Base-by-base conservation (phyloP, 495 filamentous ascomycete genomes). In the Entonaema liquescens region DNA sequence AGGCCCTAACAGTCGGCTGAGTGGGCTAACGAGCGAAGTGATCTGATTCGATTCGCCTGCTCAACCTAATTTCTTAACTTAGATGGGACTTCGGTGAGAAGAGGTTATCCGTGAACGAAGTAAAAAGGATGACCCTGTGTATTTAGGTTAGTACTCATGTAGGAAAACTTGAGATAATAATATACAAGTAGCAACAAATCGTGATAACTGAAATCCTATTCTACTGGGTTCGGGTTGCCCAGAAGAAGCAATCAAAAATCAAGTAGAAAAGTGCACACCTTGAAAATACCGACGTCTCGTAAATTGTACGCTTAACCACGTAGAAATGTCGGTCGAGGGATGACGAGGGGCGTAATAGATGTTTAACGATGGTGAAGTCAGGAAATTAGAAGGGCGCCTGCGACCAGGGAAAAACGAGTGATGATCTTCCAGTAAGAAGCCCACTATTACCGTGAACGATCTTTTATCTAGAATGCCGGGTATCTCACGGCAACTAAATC, bases 321-420 rank as follows among this genome's bases (percentile, higher is more conserved):
- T 62, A 56, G 26, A 54, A 49, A 65, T 57, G 38, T 49, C 40
- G 67, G 21, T 50, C 44, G 58, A 67, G 59, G 36, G 31, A 70
- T 65, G 61, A 54, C 47, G 63, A 62, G 54, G 36, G 65, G 42
- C 49, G 40, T 29, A 61, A 50, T 52, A 56, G 55, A 19, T 50
- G 25, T 28, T 36, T 62, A 82, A 80, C 75, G 78, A 79, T 78
- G 78, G 78, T 79, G 68, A 72, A 72, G 74, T 56, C 26, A 76
- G 75, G 78, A 80, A 84, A 82, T 79, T 68, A n/a, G 78, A 84
- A 84, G 83, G 84, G 81, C 83, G 84, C 84, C 84, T 80, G 84
- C 84, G 84, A 81, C 85, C 84, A 80, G 70, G 67, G 70, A 67
- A 66, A 71, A 74, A 80, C 74, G 76, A 77, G 72, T 73, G 76